A percentile compares a stretch with the other conserved stretches of the same genome.
Evolutionary conservation across 306 rosid species (phyloP).

Genomic region (Malus fusca): DNA sequence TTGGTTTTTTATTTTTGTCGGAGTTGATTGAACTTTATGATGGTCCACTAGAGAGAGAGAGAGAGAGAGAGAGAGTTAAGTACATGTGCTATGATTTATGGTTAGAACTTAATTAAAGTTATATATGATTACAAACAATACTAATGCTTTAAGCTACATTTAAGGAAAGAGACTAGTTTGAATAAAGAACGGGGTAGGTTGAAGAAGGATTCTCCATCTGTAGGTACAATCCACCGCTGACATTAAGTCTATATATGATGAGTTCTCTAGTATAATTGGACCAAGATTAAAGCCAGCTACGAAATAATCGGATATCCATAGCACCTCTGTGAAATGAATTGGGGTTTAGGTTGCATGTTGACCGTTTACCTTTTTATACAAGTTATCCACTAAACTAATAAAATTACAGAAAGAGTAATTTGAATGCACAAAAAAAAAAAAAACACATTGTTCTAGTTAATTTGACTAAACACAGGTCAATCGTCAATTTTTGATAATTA

Average conservation of each 20-base stretch:
- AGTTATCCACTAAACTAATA: too few species aligned
- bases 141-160: too few species aligned
- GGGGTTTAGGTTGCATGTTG: not conserved
- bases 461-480: not conserved
- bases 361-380: too few species aligned
- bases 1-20: not conserved
- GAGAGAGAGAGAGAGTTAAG: not conserved
- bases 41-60: too few species aligned
- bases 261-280: too few species aligned
- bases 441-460: not conserved
- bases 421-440: not conserved
- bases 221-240: not conserved
- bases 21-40: not conserved
- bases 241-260: too few species aligned
- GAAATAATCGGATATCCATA: not conserved
- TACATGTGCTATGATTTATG: not conserved
- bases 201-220: not conserved
- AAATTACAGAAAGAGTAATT: too few species aligned
- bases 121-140: not conserved
- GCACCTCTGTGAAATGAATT: not conserved
- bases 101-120: too few species aligned
- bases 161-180: too few species aligned
- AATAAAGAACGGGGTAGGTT: accelerated
- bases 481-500: not conserved
- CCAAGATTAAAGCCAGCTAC: not conserved